Evolutionary conservation across 2,329 filamentous ascomycete genomes (phyloP).

Genomic region (Aspergillus ruber): DNA sequence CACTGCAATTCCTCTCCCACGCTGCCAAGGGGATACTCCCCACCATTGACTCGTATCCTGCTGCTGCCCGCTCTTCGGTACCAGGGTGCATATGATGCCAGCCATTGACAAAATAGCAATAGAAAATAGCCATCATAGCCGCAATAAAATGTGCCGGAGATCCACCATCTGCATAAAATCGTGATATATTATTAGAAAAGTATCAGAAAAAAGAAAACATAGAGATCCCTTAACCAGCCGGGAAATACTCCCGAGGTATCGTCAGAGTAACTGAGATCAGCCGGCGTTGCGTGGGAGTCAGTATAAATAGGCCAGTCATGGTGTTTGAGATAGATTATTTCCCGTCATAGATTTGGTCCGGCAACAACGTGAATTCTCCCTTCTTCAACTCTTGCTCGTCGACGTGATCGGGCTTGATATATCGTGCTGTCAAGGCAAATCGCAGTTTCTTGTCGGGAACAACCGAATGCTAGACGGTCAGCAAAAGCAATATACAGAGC

Average conservation of each 20-base stretch:
- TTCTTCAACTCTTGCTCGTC: constrained; percentile 17
- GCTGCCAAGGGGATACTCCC: no score
- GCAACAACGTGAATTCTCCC: constrained; percentile 19
- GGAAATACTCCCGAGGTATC: neutral
- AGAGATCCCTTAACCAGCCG: neutral
- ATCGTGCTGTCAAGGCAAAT: constrained; percentile 32
- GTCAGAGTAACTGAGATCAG: neutral
- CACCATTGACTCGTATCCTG: no score
- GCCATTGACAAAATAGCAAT: no score
- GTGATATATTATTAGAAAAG: no score
- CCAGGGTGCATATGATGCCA: no score
- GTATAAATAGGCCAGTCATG: neutral
- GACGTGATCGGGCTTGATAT: constrained; percentile 22
- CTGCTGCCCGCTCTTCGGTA: no score
- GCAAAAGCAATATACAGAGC: neutral
- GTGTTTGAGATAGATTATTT: constrained; percentile 9
- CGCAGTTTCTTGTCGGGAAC: constrained; percentile 24
- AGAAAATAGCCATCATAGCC: no score
- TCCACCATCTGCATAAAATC: no score
- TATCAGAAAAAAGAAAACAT: neutral
- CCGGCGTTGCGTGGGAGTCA: no score
- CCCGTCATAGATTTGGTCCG: constrained; percentile 25
- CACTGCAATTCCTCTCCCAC: no score
- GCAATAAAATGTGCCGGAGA: no score
- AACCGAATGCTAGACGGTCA: constrained; percentile 24